Evolutionary conservation across 2,329 filamentous ascomycete genomes (phyloP).

Genomic region (Pseudogymnoascus sp.): DNA sequence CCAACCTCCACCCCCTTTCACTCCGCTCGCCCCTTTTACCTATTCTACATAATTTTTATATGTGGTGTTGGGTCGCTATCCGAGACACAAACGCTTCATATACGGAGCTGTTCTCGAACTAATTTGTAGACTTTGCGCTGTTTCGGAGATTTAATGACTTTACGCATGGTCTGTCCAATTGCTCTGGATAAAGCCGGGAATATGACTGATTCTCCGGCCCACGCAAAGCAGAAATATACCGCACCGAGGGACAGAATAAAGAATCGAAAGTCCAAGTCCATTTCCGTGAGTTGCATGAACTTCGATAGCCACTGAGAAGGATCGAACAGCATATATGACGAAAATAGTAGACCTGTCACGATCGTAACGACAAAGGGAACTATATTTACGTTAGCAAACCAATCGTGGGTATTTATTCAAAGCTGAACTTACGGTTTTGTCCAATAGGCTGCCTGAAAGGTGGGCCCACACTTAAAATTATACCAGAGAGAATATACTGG

Average conservation of each 20-base stretch:
- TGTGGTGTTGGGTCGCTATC: not conserved
- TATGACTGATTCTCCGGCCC: conserved; percentile 62
- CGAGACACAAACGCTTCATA: conserved; percentile 4
- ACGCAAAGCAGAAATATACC: conserved; percentile 61
- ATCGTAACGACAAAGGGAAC: conserved; percentile 82
- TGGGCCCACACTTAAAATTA: conserved; percentile 83
- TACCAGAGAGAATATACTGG: conserved; percentile 85
- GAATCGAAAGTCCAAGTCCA: conserved; percentile 64
- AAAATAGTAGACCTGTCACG: conserved; percentile 56
- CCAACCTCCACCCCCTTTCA: not conserved
- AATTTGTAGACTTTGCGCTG: conserved; percentile 83
- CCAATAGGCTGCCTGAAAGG: conserved; percentile 78
- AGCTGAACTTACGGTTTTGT: conserved; percentile 60
- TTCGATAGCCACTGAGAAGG: conserved; percentile 61
- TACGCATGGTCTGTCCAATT: conserved; percentile 54
- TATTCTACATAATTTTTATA: not conserved
- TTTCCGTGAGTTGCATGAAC: conserved; percentile 78
- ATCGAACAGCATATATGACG: conserved; percentile 71
- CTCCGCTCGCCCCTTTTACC: not conserved
- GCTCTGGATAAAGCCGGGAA: conserved; percentile 61
- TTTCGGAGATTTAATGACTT: conserved; percentile 56
- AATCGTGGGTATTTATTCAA: conserved; percentile 9
- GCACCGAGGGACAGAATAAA: conserved; percentile 65
- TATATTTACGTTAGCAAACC: conserved; percentile 29
- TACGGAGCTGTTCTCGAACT: conserved; percentile 59